Evolutionary conservation across 106 monocot genomes (phyloP), one percentile per base, ranked within the genome.

Genomic region (Narthecium ossifragum): DNA sequence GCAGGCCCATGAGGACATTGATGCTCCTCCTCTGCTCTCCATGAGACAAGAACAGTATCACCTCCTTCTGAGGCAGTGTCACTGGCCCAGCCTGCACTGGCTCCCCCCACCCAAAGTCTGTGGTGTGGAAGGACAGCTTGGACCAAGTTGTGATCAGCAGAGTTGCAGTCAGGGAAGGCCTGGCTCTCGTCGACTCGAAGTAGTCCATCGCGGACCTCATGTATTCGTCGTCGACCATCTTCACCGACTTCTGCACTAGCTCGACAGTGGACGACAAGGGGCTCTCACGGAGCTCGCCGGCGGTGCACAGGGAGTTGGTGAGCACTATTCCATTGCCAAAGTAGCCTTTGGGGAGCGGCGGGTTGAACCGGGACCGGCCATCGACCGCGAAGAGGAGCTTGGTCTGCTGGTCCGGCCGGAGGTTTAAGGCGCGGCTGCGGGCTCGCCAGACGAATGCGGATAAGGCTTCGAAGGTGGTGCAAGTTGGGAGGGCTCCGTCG

Each of bases 71-170:
- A 24, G 93, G 93, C 37, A 89, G 65, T 2, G 72, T 50, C 59
- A 94, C 85, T 3, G 93, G 93, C 25, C 93, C 89, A 0, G 85
- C 75, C 69, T 72, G 73, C 15, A 51, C 50, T 18, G 93, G 82
- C 72, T 72, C 66, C 0, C 89, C 89, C 93, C 93, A 94, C 32
- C 93, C 93, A 59, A 94, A 94, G 60, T 94, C 85, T 0, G 85
- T 69, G 24, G 62, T 64, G 47, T 90, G 72, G 61, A 94, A 90
- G 1, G 78, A 55, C 27, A 92, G 59, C 69, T 77, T 71, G 3
- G 83, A 86, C 87, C 92, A 92, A 0, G 92, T 83, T 0, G 92
- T 87, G 34, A 92, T 63, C 45, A 87, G 46, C 31, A 87, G 59
- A 7, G 87, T 92, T 8, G 80, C 68, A 2, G 73, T 40, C 32